Evolutionary conservation across 169 alveolate genomes (phyloP), one percentile per base, ranked within the genome.

Genomic region (Cryptosporidium baileyi): DNA sequence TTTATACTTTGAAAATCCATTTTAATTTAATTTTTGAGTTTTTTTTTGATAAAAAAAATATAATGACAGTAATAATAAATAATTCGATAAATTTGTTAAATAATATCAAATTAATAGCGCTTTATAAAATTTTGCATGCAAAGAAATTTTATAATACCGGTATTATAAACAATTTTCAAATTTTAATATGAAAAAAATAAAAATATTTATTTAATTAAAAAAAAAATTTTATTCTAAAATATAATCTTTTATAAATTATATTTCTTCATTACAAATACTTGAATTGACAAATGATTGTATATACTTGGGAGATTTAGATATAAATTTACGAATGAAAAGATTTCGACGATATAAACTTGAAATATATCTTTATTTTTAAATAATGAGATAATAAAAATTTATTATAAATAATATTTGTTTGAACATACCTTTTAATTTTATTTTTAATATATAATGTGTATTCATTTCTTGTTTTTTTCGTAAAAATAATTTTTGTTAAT

Each of bases 281-380:
- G 74, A 54, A 51, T 52, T 59, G 51, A 74, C 34, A 57, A 54
- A 40, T 6, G 19, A 40, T 40, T 24, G 49, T n/a, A 54, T 36
- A 54, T 22, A 22, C 6, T 17, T 26, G 19, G 85, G 85, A 2
- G 36, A 26, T 34, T 17, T 74, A 8, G 85, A 74, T 24, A 57
- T 32, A 24, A 74, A 17, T 40, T 7, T 15, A 17, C 74, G 85
- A 38, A 74, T 22, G 17, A 4, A 9, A 8, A 52, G 17, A 57
- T 57, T 36, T 54, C 61, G 63, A 7, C 85, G 32, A 38, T 74
- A 74, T 26, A 54, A 74, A 51, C 60, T 54, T 34, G 85, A 60
- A n/a, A 54, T 19, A 26, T 52, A 22, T 54, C 85, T 74, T 32
- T 44, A 13, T 74, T 13, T 6, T n/a, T 22, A 8, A 32, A 19